Percentiles rank a stretch among this genome's conserved stretches.
Conservation (phyloP, 192 early-diverging fungal species). For the Coemansia sp. region DNA sequence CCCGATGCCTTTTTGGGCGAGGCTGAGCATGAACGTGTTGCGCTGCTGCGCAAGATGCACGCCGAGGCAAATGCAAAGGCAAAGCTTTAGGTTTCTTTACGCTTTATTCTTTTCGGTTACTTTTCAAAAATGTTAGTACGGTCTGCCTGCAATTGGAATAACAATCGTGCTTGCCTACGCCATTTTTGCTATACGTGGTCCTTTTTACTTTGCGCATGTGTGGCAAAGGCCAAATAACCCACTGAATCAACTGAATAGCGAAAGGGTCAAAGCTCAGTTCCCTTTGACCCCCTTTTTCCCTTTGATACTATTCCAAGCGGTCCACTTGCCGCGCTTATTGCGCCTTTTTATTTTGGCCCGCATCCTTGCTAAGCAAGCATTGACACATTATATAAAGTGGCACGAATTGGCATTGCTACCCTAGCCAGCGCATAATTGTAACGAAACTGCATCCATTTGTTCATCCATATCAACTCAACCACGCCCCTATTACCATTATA, state of each 20-base stretch:
- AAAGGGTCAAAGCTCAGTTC: not conserved
- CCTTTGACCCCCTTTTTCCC: not conserved
- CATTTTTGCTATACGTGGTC: no score
- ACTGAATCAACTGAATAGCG: not conserved
- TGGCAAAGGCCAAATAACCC: not conserved
- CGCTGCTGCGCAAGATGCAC: conserved; percentile 21
- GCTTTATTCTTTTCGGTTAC: not conserved
- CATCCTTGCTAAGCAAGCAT: not conserved
- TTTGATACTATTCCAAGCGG: not conserved
- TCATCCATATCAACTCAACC: no score
- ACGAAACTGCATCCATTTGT: no score
- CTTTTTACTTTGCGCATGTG: no score
- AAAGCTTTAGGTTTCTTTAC: conserved; percentile 12
- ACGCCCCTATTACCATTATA: no score
- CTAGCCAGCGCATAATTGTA: no score
- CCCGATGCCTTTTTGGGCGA: conserved; percentile 66
- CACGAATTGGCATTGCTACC: no score
- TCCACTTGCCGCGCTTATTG: not conserved
- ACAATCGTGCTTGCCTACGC: no score
- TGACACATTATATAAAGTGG: not conserved
- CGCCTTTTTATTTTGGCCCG: not conserved
- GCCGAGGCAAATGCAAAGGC: not conserved
- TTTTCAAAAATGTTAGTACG: not conserved
- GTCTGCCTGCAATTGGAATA: not conserved
- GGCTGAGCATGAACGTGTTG: conserved; percentile 20